Base-by-base conservation (phyloP, 2,329 filamentous ascomycete genomes). In the Xylaria sp. region DNA sequence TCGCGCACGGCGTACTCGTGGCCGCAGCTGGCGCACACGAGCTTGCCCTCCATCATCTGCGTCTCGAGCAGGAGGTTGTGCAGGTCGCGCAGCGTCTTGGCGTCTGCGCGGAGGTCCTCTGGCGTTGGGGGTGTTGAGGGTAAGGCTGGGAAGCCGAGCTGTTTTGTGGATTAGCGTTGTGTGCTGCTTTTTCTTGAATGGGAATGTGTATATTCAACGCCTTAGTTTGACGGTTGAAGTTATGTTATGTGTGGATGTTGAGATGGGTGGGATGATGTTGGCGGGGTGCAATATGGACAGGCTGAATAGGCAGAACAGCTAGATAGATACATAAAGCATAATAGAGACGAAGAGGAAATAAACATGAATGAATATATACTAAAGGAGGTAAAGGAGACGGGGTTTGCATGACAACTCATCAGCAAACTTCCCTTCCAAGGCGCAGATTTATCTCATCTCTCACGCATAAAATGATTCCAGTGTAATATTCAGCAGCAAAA, bases 1-100 rank as follows among this genome's bases (percentile, higher is more conserved):
- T 99, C 95, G 79, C 96, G 94, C 72, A 99, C 91, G 68, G 90
- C 90, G 81, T 98, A 99, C 84, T 97, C 93, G 79, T 98, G 95
- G 57, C 92, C 93, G 79, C 96, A 99, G 81, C 92, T 92, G 57
- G 89, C 94, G 80, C 96, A 99, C 5, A 94, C 92, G 73, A 99
- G 86, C 82, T 93, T 95, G 2, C 96, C 96, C 82, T 95, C 92
- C 46, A 89, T 87, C 69, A 99, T 92, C 76, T 94, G 92, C 69
- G 96, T 99, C 86, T 98, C 93, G 74, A 98, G 85, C 46, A 98
- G 84, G 64, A 98, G 81, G 25, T 88, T 87, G 80, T 98, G 94
- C 77, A 98, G 82, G 74, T 97, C 93, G 75, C 87, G 88, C 69
- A 95, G 82, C 73, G 90, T 88, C 81, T 92, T 89, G 67, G 92